Conservation (phyloP, 306 rosid genomes). For the Acacia confusa region DNA sequence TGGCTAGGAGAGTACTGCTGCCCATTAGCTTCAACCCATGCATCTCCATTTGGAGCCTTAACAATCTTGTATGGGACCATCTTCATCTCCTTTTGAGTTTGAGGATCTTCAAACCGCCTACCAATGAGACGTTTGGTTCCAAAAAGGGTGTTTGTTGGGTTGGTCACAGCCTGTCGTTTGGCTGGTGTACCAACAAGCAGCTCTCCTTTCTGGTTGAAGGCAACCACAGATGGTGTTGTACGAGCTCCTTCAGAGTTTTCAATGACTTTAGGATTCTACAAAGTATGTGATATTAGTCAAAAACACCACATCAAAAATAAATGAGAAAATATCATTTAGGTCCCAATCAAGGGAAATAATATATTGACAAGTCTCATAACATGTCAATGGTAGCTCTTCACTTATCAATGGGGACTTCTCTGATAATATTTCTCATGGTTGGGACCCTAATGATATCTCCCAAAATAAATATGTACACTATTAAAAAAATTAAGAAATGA, state of each 20-base stretch:
- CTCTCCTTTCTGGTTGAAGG: slow-evolving; percentile 5
- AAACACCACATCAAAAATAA: not conserved
- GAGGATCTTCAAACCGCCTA: not conserved
- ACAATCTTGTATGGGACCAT: slow-evolving; percentile 5
- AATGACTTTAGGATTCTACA: slow-evolving; percentile 5
- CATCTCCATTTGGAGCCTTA: slow-evolving; percentile 2
- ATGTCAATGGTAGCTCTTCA: too few relatives aligned
- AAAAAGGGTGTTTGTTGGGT: not conserved
- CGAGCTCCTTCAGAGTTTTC: slow-evolving; percentile 7
- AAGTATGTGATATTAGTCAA: not conserved
- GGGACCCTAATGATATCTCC: too few relatives aligned
- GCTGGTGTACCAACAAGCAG: not conserved
- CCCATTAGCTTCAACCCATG: slow-evolving; percentile 8
- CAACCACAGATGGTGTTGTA: not conserved
- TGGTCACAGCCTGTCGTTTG: slow-evolving; percentile 1
- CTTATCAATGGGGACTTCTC: too few relatives aligned
- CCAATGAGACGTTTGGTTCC: slow-evolving; percentile 1
- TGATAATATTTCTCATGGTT: too few relatives aligned
- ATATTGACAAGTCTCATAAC: too few relatives aligned
- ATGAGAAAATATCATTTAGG: too few relatives aligned
- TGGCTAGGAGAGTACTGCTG: slow-evolving; percentile 11
- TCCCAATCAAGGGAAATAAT: too few relatives aligned
- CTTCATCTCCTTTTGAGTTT: slow-evolving; percentile 8
- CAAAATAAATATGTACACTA: not conserved
- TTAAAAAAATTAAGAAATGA: not conserved